Conservation (phyloP, 768 basidiomycete species). For the Roridomyces roridus region DNA sequence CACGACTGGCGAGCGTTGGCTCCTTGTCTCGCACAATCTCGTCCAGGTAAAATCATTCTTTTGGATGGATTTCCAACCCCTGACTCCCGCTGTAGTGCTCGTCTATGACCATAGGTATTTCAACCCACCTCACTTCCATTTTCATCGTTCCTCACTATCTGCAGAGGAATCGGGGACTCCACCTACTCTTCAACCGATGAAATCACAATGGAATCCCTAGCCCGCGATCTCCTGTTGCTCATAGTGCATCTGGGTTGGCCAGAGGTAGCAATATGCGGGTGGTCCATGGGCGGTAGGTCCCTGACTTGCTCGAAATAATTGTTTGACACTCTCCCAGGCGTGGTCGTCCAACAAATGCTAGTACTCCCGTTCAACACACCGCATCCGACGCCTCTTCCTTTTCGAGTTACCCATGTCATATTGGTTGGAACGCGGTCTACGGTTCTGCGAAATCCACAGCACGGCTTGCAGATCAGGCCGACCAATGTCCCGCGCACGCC, state of each 20-base stretch:
- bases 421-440: conserved; percentile 26
- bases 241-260: conserved; percentile 29
- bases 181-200: conserved; percentile 28
- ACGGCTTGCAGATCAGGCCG: conserved; percentile 11
- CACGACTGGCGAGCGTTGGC: conserved; percentile 29
- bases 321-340: conserved; percentile 20
- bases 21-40: conserved; percentile 21
- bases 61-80: too few relatives aligned
- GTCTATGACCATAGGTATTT: conserved; percentile 9
- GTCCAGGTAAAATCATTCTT: conserved; percentile 24
- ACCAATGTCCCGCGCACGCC: conserved; percentile 13
- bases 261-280: conserved; percentile 32
- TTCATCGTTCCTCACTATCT: background rate
- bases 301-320: background rate
- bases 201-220: conserved; percentile 35
- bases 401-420: conserved; percentile 30
- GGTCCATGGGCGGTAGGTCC: conserved; percentile 37
- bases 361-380: conserved; percentile 29
- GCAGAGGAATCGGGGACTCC: conserved; percentile 37
- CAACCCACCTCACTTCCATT: conserved; percentile 18
- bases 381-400: conserved; percentile 28
- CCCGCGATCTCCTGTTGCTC: conserved; percentile 32
- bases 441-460: conserved; percentile 5
- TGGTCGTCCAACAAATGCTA: conserved; percentile 31
- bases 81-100: background rate